A percentile compares a stretch with the other conserved stretches of the same genome.
phyloP scores from a whole-genome alignment of 2,329 filamentous ascomycete species.

The Alternaria infectoria region DNA sequence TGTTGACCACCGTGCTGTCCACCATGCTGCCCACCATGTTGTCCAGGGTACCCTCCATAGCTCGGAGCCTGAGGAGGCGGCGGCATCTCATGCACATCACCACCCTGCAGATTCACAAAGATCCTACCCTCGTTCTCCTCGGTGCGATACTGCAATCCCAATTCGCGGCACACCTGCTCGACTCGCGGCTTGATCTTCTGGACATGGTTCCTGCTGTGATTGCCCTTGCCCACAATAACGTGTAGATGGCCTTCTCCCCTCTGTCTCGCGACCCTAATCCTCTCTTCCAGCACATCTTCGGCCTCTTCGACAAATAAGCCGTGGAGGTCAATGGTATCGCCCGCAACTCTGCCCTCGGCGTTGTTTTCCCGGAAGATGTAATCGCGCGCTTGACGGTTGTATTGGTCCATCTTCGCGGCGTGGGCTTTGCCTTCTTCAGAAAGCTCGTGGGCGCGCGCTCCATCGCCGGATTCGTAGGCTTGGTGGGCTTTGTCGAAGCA shows the following conservation, averaged over 20 bases:
- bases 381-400: conserved; percentile 89
- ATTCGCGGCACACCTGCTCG: conserved; percentile 81
- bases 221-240: conserved; percentile 95
- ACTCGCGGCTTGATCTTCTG: conserved; percentile 97
- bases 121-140: conserved; percentile 91
- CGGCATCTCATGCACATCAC: conserved; percentile 53
- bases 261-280: conserved; percentile 78
- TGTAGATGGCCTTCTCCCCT: conserved; percentile 83
- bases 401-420: conserved; percentile 81
- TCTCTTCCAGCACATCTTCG: conserved; percentile 83
- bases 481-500: conserved; percentile 74
- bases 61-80: conserved; percentile 50
- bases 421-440: conserved; percentile 86
- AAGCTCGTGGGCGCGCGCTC: conserved; percentile 80
- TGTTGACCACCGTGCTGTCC: conserved; percentile 48
- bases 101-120: conserved; percentile 83
- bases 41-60: conserved; percentile 49
- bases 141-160: conserved; percentile 81
- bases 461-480: conserved; percentile 84
- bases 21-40: conserved; percentile 50
- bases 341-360: conserved; percentile 71
- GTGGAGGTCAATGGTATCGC: conserved; percentile 91
- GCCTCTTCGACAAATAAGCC: conserved; percentile 95
- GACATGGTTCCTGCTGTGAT: conserved; percentile 80
- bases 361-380: conserved; percentile 98